Conservation (phyloP, 345 rosid genomes). For the Citrus reticulata region DNA sequence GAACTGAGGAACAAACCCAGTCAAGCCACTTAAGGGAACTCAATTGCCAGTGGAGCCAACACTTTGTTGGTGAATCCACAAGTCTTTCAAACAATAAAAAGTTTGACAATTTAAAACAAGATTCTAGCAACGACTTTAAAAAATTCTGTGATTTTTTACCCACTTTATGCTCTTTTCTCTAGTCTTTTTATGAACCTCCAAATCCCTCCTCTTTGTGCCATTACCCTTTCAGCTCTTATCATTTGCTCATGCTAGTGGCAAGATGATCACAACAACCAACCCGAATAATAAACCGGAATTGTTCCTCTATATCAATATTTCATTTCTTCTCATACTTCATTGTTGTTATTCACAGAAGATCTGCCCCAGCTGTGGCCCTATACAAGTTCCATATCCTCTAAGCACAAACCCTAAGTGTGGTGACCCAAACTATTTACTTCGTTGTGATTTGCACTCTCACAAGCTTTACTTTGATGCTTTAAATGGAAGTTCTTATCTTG, state of each 20-base stretch:
- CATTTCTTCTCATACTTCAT: slow-evolving; percentile 12
- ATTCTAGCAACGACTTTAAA: slow-evolving; percentile 26
- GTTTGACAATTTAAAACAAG: slow-evolving; percentile 6
- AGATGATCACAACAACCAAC: slow-evolving; percentile 16
- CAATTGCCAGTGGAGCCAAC: no score
- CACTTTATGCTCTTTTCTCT: slow-evolving; percentile 27
- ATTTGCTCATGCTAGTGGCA: slow-evolving; percentile 11
- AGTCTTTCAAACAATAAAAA: slow-evolving; percentile 22
- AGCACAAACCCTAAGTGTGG: slow-evolving; percentile 57
- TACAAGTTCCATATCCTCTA: slow-evolving; percentile 50
- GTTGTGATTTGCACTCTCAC: slow-evolving; percentile 30
- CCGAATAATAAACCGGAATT: background rate
- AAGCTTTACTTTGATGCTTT: slow-evolving; percentile 48
- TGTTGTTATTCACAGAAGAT: slow-evolving; percentile 30
- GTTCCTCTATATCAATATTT: background rate
- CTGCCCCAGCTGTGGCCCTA: slow-evolving; percentile 50
- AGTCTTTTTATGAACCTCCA: slow-evolving; percentile 24
- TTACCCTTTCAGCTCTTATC: slow-evolving; percentile 6
- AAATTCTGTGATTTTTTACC: background rate
- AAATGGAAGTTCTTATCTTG: slow-evolving; percentile 53
- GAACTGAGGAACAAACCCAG: no score
- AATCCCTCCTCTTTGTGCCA: slow-evolving; percentile 5
- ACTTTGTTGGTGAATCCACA: slow-evolving; percentile 12
- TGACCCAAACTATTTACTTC: slow-evolving; percentile 42
- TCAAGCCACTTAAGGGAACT: no score